phyloP scores from a whole-genome alignment of 2,329 filamentous ascomycete genomes.

The Fusarium sacchari region DNA sequence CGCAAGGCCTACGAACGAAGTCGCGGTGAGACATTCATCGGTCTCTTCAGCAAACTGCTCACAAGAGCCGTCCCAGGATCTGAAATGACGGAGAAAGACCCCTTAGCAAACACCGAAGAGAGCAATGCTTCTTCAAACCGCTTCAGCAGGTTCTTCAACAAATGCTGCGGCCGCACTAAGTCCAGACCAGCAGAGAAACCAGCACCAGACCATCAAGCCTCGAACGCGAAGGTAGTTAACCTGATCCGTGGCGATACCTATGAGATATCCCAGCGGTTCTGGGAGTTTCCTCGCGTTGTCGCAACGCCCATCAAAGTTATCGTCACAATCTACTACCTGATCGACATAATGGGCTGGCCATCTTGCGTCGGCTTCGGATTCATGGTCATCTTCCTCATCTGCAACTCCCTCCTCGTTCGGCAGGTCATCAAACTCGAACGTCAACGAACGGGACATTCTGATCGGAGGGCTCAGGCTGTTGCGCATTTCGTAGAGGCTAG shows the following conservation, averaged over 20 bases:
- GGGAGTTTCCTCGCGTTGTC: constrained; percentile 83
- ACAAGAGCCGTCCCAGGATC: constrained; percentile 53
- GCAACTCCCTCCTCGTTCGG: constrained; percentile 76
- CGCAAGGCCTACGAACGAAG: constrained; percentile 85
- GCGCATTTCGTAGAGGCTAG: constrained; percentile 90
- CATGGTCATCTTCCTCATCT: constrained; percentile 72
- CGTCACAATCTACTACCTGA: constrained; percentile 69
- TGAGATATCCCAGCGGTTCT: constrained; percentile 84
- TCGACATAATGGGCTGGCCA: constrained; percentile 82
- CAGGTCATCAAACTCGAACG: constrained; percentile 75
- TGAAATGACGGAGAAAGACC: constrained; percentile 50
- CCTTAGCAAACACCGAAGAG: not conserved
- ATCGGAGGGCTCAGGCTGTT: constrained; percentile 80
- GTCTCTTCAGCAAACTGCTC: constrained; percentile 51
- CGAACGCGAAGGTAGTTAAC: constrained; percentile 91
- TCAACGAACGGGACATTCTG: constrained; percentile 76
- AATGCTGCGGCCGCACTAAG: constrained; percentile 30
- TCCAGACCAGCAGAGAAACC: not conserved
- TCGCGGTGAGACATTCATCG: constrained; percentile 71
- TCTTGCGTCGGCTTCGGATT: constrained; percentile 79
- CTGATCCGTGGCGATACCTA: constrained; percentile 85
- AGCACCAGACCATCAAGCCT: constrained; percentile 66
- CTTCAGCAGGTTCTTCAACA: constrained; percentile 22
- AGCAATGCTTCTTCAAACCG: not conserved
- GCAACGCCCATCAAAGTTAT: constrained; percentile 81